phyloP scores from a whole-genome alignment of 768 basidiomycete species.

The Calocera cornea region DNA sequence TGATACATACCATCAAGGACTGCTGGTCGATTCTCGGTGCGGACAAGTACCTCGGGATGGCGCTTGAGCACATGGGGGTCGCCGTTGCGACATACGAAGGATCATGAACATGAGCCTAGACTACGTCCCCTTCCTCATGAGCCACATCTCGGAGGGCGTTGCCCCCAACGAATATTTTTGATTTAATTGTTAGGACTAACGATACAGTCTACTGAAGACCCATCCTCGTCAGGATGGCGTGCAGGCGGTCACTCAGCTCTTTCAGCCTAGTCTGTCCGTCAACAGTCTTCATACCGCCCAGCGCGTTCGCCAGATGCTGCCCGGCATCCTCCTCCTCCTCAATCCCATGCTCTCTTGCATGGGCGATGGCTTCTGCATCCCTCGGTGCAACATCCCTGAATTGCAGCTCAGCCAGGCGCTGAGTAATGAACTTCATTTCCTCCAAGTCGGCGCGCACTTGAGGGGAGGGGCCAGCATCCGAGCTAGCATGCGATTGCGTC shows the following conservation, averaged over 20 bases:
- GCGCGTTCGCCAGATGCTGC: constrained; percentile 41
- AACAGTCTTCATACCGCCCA: constrained; percentile 18
- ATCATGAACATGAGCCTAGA: constrained; percentile 80
- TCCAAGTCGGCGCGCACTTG: constrained; percentile 17
- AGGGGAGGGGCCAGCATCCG: constrained; percentile 13
- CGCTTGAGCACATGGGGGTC: constrained; percentile 64
- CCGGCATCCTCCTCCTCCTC: constrained; percentile 13
- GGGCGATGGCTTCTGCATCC: constrained; percentile 65
- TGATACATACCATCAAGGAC: constrained; percentile 95
- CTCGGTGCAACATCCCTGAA: constrained; percentile 61
- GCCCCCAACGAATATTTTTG: constrained; percentile 68
- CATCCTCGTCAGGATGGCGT: neutral
- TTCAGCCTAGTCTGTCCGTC: neutral
- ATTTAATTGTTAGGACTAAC: neutral
- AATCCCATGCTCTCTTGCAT: constrained; percentile 35
- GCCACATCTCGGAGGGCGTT: constrained; percentile 87
- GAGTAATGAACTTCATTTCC: constrained; percentile 42
- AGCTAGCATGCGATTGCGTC: neutral
- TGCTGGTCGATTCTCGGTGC: constrained; percentile 90
- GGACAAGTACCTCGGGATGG: constrained; percentile 63
- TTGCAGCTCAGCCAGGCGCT: constrained; percentile 43
- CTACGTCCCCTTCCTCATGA: constrained; percentile 72
- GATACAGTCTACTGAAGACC: neutral
- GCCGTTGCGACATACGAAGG: constrained; percentile 55
- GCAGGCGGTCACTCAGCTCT: neutral